These are phyloP conservation scores for Amanita muscaria DNA, from an alignment of 768 basidiomycete species.

Conservation along the genomic window DNA sequence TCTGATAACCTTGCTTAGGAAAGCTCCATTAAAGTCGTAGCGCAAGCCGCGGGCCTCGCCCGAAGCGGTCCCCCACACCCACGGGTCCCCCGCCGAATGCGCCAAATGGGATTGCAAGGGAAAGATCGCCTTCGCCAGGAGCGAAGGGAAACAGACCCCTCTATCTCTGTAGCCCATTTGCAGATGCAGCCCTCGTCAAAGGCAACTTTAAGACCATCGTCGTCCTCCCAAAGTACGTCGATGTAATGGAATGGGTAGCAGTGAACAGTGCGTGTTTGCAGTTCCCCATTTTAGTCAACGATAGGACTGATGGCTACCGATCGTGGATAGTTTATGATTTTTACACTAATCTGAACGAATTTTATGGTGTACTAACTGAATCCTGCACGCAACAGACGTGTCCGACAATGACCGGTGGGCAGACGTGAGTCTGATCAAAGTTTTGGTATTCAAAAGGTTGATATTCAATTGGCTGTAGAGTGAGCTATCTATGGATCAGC, in stretches of 20 bases:
- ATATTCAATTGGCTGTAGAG: conserved; percentile 29
- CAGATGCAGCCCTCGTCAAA: conserved; percentile 91
- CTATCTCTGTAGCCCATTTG: conserved; percentile 91
- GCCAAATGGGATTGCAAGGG: conserved; percentile 13
- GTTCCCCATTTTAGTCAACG: not conserved
- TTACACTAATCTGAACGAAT: conserved; percentile 94
- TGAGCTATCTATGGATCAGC: conserved; percentile 94
- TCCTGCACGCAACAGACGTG: conserved; percentile 87
- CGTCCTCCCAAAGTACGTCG: conserved; percentile 89
- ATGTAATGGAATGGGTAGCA: conserved; percentile 96
- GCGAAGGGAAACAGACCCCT: conserved; percentile 47
- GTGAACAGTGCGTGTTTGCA: conserved; percentile 64
- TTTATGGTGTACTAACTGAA: conserved; percentile 91
- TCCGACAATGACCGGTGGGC: conserved; percentile 87
- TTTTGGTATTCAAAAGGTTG: not conserved
- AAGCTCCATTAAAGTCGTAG: conserved; percentile 10
- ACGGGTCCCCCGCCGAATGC: too few species aligned
- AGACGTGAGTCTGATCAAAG: conserved; percentile 46
- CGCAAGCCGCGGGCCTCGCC: conserved; percentile 16
- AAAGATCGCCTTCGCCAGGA: conserved; percentile 31
- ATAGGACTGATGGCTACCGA: not conserved
- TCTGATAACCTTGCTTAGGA: not conserved
- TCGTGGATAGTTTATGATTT: conserved; percentile 78
- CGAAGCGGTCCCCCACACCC: conserved; percentile 29
- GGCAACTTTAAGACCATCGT: conserved; percentile 99